Conservation (phyloP, 2,329 filamentous ascomycete species). For the Ustulina deusta region DNA sequence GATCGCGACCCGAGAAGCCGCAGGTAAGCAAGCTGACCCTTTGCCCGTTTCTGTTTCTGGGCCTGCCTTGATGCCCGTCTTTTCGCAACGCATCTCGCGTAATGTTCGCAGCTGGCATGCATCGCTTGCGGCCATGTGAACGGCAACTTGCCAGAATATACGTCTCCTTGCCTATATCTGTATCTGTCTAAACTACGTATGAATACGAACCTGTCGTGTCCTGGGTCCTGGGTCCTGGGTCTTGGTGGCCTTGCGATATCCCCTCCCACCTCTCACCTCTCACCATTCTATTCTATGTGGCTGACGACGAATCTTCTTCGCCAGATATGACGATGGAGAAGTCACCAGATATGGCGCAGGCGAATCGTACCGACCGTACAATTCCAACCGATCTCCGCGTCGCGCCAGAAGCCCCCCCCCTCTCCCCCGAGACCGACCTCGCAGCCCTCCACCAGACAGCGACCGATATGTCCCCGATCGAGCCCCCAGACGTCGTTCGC, state of each 20-base stretch:
- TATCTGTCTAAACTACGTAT: not conserved
- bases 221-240: not conserved
- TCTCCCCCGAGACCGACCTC: slow-evolving; percentile 51
- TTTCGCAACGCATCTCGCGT: not conserved
- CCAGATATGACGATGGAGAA: slow-evolving; percentile 71
- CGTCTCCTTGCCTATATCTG: not conserved
- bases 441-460: slow-evolving; percentile 54
- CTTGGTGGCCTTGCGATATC: not conserved
- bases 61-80: not conserved
- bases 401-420: slow-evolving; percentile 49
- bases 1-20: slow-evolving; percentile 51
- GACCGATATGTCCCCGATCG: slow-evolving; percentile 59
- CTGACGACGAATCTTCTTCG: not conserved
- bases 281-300: not conserved
- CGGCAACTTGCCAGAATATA: not conserved
- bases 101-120: not conserved
- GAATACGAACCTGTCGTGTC: not conserved
- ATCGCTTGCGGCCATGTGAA: not conserved
- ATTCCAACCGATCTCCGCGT: slow-evolving; percentile 63
- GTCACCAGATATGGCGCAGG: slow-evolving; percentile 72
- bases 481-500: slow-evolving; percentile 57
- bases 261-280: not conserved
- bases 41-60: slow-evolving; percentile 5
- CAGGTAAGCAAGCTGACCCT: slow-evolving; percentile 44
- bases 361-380: slow-evolving; percentile 71